Base-by-base conservation (phyloP, 164 flowering plant species). In the Dillenia suffruticosa region DNA sequence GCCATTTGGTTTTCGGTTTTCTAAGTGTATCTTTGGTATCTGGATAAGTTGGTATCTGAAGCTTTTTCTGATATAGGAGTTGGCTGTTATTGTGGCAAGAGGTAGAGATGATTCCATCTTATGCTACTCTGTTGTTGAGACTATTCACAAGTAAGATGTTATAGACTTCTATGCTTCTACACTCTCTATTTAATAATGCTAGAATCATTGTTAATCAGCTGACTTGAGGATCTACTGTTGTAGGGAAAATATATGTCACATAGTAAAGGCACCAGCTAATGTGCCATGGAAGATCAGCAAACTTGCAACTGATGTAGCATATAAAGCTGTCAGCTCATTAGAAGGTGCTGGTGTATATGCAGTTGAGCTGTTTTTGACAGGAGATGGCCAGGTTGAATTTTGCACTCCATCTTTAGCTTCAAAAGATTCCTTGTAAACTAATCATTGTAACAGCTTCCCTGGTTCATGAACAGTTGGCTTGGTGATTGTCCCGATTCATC, bases 341-440 rank as follows among this genome's bases (percentile, higher is more conserved):
- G 89, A 91, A 72, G 99, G 99, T 64, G 97, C 96, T 72, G 99
- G 97, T 32, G 80, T 91, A 3, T 95, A 91, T 81, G 97, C 99
- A 9, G 97, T 95, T 47, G 99, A 95, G 77, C 72, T 92, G 79
- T 95, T 95, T 72, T 70, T 89, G 73, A 95, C 94, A 51, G 63
- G 54, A n/a, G 88, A 88, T 73, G 88, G 76, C 44, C 84, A 89
- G 96, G 99, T 90, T 63, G 67, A 65, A 44, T 24, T 61, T 19
- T 40, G 12, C 17, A 55, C 60, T 19, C 22, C 22, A 19, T 19
- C 22, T 19, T 19, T 19, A 19, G 22, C 22, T 19, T 1, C 22
- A 19, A 19, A 19, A 19, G 22, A 1, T 19, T 19, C 22, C 22
- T 15, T 40, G 12, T 12, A 49, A 13, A 4, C 10, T 47, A 6